Conservation (phyloP, 2,329 filamentous ascomycete genomes). For the Xylaria sp. region DNA sequence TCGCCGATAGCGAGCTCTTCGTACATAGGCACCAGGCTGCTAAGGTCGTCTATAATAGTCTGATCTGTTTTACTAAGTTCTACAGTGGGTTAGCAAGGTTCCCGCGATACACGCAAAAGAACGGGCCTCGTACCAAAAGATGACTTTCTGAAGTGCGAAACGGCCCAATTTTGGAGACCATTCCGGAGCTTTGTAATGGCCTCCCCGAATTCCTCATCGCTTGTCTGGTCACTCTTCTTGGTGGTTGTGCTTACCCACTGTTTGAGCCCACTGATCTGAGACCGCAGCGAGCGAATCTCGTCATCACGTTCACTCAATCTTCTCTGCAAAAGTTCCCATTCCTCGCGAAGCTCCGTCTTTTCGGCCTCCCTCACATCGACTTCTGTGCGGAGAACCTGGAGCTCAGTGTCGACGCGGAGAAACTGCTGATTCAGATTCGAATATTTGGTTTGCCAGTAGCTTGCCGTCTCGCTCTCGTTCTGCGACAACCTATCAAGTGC, state of each 20-base stretch:
- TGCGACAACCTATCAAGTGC: conserved; percentile 64
- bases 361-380: conserved; percentile 60
- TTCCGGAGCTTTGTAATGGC: conserved; percentile 71
- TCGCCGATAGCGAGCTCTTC: conserved; percentile 61
- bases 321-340: conserved; percentile 59
- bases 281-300: conserved; percentile 63
- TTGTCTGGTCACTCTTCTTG: conserved; percentile 67
- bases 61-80: conserved; percentile 58
- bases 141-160: conserved; percentile 72
- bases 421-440: conserved; percentile 63
- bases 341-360: conserved; percentile 60
- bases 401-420: conserved; percentile 62
- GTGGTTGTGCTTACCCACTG: conserved; percentile 76
- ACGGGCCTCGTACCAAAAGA: conserved; percentile 60
- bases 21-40: conserved; percentile 65
- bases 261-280: conserved; percentile 74
- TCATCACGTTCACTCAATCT: conserved; percentile 63
- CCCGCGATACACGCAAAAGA: background rate
- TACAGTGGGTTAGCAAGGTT: conserved; percentile 41
- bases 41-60: conserved; percentile 52
- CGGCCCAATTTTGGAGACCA: conserved; percentile 78
- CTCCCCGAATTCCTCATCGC: conserved; percentile 74
- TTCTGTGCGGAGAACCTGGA: conserved; percentile 62
- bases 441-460: conserved; percentile 68
- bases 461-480: conserved; percentile 65